Percentiles rank a stretch among this genome's conserved stretches.
phyloP scores from a whole-genome alignment of 345 rosid genomes.

The Boechera divaricarpa region DNA sequence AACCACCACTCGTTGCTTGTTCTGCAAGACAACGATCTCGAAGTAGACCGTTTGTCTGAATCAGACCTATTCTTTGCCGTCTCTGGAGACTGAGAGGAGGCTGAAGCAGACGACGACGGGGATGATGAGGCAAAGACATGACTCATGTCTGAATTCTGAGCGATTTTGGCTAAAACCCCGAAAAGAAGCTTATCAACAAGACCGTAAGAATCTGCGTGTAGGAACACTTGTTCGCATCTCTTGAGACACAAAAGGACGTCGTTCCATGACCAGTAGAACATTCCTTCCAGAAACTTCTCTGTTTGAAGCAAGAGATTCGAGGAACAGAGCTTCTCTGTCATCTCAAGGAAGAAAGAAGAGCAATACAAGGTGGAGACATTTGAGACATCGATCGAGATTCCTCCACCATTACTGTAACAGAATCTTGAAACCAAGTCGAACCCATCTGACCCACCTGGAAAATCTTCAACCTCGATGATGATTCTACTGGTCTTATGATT shows the following conservation, averaged over 20 bases:
- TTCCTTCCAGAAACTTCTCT: constrained; percentile 59
- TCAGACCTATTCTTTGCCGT: constrained; percentile 42
- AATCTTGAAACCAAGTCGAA: constrained; percentile 72
- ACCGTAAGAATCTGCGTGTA: constrained; percentile 61
- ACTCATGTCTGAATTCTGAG: constrained; percentile 58
- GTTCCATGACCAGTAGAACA: constrained; percentile 69
- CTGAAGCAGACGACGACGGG: constrained; percentile 55
- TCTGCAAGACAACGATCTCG: constrained; percentile 45
- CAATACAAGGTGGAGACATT: constrained; percentile 66
- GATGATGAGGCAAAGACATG: constrained; percentile 49
- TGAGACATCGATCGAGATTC: constrained; percentile 54
- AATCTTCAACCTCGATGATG: constrained; percentile 52
- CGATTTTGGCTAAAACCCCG: constrained; percentile 61
- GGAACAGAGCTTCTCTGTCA: constrained; percentile 59
- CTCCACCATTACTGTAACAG: constrained; percentile 63
- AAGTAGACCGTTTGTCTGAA: constrained; percentile 51
- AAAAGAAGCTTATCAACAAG: constrained; percentile 59
- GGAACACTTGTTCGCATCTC: constrained; percentile 61
- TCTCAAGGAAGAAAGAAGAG: constrained; percentile 65
- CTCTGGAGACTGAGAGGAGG: constrained; percentile 52
- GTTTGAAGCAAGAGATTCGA: constrained; percentile 66
- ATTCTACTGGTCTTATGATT: constrained; percentile 50
- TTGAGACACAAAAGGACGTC: constrained; percentile 60
- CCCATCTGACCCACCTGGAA: constrained; percentile 75
- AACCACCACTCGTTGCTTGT: constrained; percentile 79